A percentile compares a stretch with the other conserved stretches of the same genome.
Evolutionary conservation across 2,329 filamentous ascomycete species (phyloP).

Genomic region (Fusarium annulatum): DNA sequence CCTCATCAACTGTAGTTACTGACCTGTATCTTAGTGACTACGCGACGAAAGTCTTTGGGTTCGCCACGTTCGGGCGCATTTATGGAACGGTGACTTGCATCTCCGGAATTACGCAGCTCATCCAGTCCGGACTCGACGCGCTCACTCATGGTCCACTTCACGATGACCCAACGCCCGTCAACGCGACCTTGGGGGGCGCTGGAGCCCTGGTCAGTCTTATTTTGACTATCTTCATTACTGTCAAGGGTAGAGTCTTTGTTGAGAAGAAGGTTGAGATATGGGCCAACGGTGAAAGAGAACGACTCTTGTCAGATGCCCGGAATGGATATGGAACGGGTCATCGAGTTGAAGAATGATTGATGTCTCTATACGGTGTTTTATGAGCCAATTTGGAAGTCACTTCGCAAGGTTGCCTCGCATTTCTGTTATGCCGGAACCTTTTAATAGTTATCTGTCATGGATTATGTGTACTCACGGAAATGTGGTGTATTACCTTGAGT

Average conservation of each 20-base stretch:
- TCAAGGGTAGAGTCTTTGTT: constrained; percentile 22
- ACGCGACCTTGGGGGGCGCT: background rate
- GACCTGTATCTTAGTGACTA: constrained; percentile 64
- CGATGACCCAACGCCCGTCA: constrained; percentile 19
- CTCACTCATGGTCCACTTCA: constrained; percentile 59
- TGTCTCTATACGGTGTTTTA: too few species aligned
- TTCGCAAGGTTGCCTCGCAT: too few species aligned
- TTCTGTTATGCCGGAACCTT: too few species aligned
- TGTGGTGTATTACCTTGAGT: too few species aligned
- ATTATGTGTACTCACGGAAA: too few species aligned
- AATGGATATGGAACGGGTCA: constrained; percentile 6
- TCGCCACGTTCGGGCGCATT: constrained; percentile 82
- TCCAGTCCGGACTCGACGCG: constrained; percentile 75
- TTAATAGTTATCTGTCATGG: too few species aligned
- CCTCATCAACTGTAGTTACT: too few species aligned
- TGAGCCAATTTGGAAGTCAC: too few species aligned
- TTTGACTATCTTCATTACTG: constrained; percentile 12
- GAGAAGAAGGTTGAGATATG: constrained; percentile 29
- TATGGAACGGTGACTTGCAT: constrained; percentile 81
- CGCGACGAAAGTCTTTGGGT: constrained; percentile 83
- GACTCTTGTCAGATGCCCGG: constrained; percentile 18
- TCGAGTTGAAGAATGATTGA: too few species aligned
- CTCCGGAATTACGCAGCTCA: constrained; percentile 77
- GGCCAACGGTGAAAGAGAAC: constrained; percentile 25
- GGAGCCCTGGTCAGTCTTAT: constrained; percentile 9